A percentile compares a stretch with the other conserved stretches of the same genome.
phyloP scores from a whole-genome alignment of 768 basidiomycete species.

The Pleurotus ostreatus region DNA sequence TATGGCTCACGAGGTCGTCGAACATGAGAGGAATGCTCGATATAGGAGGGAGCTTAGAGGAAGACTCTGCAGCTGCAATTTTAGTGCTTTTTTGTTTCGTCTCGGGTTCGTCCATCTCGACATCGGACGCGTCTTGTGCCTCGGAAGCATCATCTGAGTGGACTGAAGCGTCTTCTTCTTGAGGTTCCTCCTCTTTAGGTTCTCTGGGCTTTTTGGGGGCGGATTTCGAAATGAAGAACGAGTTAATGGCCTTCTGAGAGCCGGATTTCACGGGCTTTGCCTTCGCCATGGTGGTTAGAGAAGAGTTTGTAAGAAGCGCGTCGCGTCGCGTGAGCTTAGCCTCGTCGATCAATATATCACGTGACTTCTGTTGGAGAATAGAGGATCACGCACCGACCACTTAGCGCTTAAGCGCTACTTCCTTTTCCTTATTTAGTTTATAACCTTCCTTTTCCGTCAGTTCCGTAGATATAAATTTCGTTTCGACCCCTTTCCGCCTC shows the following conservation, averaged over 20 bases:
- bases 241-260: slow-evolving; percentile 49
- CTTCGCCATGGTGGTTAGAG: slow-evolving; percentile 42
- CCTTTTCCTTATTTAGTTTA: too few species aligned
- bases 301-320: slow-evolving; percentile 14
- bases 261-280: slow-evolving; percentile 34
- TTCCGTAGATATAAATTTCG: too few species aligned
- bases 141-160: not conserved
- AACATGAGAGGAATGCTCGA: slow-evolving; percentile 70
- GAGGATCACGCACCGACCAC: too few species aligned
- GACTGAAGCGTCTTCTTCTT: not conserved
- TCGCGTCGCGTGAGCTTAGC: not conserved
- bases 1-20: slow-evolving; percentile 62
- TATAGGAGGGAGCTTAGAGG: slow-evolving; percentile 74
- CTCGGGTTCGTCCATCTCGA: slow-evolving; percentile 26
- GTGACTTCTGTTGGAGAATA: too few species aligned
- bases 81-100: slow-evolving; percentile 19
- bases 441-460: too few species aligned
- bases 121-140: slow-evolving; percentile 14
- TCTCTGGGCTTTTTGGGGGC: slow-evolving; percentile 6
- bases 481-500: too few species aligned
- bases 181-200: not conserved
- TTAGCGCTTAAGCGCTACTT: too few species aligned
- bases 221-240: slow-evolving; percentile 42
- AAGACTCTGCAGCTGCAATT: slow-evolving; percentile 34
- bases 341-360: too few species aligned